Evolutionary conservation across 2,329 filamentous ascomycete genomes (phyloP).

Genomic region (Fusarium sambucinum): DNA sequence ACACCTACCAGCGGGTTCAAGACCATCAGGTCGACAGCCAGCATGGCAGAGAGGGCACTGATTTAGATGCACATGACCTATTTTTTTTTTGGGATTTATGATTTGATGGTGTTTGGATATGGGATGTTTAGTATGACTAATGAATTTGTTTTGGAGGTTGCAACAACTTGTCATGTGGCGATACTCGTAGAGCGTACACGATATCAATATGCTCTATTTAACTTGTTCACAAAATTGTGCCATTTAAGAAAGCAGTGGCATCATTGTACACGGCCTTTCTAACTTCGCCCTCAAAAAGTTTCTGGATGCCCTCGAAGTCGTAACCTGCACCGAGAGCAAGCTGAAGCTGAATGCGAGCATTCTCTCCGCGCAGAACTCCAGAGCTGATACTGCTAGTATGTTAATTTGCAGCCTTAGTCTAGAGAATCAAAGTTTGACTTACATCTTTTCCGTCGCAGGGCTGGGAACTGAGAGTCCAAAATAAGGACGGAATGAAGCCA

Average conservation of each 20-base stretch:
- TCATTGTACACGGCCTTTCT: constrained; percentile 11
- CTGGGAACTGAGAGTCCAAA: neutral
- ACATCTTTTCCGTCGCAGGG: neutral
- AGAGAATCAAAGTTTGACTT: neutral
- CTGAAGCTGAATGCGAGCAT: constrained; percentile 51
- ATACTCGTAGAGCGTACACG: neutral
- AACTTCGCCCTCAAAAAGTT: constrained; percentile 47
- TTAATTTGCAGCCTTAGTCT: neutral
- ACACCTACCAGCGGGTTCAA: constrained; percentile 41
- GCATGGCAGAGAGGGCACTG: constrained; percentile 27
- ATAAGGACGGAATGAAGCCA: constrained; percentile 48
- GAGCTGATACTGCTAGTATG: constrained; percentile 41
- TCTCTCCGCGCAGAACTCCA: constrained; percentile 48
- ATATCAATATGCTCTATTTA: neutral
- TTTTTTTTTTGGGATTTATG: constrained; percentile 3
- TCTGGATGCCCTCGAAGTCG: constrained; percentile 46
- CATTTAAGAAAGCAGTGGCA: constrained; percentile 1
- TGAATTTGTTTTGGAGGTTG: constrained; percentile 8
- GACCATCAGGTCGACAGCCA: constrained; percentile 43
- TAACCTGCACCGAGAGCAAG: constrained; percentile 49
- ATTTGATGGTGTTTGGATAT: neutral
- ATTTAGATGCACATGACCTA: constrained; percentile 3
- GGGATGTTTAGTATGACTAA: neutral
- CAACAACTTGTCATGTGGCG: neutral
- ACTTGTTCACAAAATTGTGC: neutral